phyloP scores from a whole-genome alignment of 495 filamentous ascomycete genomes.

The Amniculicola lignicola region DNA sequence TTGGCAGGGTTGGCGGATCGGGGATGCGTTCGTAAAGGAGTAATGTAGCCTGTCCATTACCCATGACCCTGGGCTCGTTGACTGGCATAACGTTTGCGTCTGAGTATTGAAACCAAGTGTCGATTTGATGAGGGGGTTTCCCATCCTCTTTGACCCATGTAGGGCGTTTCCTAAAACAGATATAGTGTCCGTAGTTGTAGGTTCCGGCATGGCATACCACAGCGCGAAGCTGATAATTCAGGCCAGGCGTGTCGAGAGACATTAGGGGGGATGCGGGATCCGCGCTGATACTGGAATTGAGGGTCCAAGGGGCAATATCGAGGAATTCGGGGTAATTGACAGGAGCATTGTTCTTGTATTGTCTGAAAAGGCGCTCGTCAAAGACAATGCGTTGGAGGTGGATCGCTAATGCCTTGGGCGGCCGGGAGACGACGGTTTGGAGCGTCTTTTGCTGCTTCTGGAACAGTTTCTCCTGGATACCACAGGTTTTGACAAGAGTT shows the following conservation, averaged over 20 bases:
- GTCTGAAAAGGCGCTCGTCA: constrained; percentile 70
- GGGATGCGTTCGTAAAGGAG: too few relatives aligned
- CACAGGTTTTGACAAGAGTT: constrained; percentile 67
- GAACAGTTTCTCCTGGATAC: constrained; percentile 64
- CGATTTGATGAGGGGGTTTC: too few relatives aligned
- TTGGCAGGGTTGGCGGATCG: too few relatives aligned
- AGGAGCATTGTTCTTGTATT: constrained; percentile 76
- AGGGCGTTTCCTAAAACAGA: constrained; percentile 76
- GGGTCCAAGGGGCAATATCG: constrained; percentile 74
- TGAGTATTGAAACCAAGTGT: too few relatives aligned
- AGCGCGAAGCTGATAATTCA: constrained; percentile 71
- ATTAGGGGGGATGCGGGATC: constrained; percentile 13
- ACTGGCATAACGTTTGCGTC: too few relatives aligned
- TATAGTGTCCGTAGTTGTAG: constrained; percentile 95
- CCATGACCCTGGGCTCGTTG: too few relatives aligned
- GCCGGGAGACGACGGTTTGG: constrained; percentile 77
- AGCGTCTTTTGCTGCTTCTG: constrained; percentile 78
- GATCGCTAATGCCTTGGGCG: constrained; percentile 73
- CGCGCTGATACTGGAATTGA: constrained; percentile 36
- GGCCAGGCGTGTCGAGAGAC: not conserved
- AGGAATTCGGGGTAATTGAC: constrained; percentile 72
- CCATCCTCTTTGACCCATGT: constrained; percentile 25
- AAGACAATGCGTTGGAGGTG: constrained; percentile 93
- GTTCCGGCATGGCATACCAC: constrained; percentile 85
- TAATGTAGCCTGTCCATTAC: too few relatives aligned